phyloP scores from a whole-genome alignment of 169 alveolate species.

The Cryptosporidium meleagridis region DNA sequence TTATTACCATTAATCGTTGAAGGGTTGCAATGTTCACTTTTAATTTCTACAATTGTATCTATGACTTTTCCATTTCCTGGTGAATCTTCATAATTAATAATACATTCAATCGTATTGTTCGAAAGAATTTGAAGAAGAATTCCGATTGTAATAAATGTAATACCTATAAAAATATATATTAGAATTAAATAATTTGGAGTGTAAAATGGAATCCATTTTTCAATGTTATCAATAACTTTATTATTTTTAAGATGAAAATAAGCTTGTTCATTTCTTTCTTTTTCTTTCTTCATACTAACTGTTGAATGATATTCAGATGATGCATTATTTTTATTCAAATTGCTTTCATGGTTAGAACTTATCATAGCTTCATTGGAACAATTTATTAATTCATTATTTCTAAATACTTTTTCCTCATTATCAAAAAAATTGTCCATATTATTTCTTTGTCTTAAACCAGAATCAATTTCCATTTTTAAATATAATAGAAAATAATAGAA shows the following conservation, averaged over 20 bases:
- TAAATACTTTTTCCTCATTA: not conserved
- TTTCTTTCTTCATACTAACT: not conserved
- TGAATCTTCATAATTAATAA: constrained; percentile 42
- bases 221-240: not conserved
- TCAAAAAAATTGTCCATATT: not conserved
- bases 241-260: not conserved
- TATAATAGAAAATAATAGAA: too few relatives aligned
- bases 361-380: not conserved
- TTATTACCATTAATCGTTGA: constrained; percentile 18
- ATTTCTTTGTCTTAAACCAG: not conserved
- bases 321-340: not conserved
- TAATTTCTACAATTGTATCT: constrained; percentile 33
- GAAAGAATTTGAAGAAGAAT: constrained; percentile 6
- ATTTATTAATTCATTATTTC: not conserved
- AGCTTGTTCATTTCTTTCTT: not conserved
- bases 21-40: constrained; percentile 45
- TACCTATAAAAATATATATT: constrained; percentile 12
- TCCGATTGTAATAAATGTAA: constrained; percentile 31
- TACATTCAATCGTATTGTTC: constrained; percentile 39
- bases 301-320: constrained; percentile 1
- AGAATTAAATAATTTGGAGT: constrained; percentile 44
- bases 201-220: constrained; percentile 36
- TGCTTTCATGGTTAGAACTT: not conserved
- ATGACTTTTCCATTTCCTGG: constrained; percentile 27
- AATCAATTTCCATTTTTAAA: not conserved